These are phyloP conservation scores for Protomyces lactucae-debilis DNA, from an alignment of 1,139 yeast species.

Conservation along the genomic window DNA sequence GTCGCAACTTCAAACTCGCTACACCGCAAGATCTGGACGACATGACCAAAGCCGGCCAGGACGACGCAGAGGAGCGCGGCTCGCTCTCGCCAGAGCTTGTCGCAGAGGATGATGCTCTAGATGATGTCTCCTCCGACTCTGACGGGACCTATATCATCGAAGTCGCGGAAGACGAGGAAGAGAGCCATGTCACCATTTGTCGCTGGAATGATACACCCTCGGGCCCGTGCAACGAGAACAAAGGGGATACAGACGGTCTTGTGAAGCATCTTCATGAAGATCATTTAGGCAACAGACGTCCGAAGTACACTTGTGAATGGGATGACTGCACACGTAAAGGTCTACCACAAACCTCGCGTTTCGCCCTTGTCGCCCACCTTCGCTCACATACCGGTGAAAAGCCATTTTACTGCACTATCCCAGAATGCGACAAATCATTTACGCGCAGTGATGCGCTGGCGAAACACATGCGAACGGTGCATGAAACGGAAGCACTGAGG, in stretches of 20 bases:
- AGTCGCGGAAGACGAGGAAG: slow-evolving; percentile 14
- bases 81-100: neutral
- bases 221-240: neutral
- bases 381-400: slow-evolving; percentile 64
- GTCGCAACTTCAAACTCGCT: neutral
- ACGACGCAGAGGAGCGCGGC: neutral
- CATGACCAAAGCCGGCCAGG: neutral
- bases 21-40: neutral
- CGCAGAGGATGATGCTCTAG: neutral
- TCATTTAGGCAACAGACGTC: slow-evolving; percentile 43
- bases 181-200: slow-evolving; percentile 19
- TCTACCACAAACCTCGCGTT: slow-evolving; percentile 53
- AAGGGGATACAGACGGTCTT: slow-evolving; percentile 12
- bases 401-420: slow-evolving; percentile 63
- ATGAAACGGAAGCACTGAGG: slow-evolving; percentile 44
- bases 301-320: slow-evolving; percentile 59
- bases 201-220: slow-evolving; percentile 12
- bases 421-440: slow-evolving; percentile 63
- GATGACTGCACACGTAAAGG: slow-evolving; percentile 55
- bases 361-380: slow-evolving; percentile 59
- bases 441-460: slow-evolving; percentile 59
- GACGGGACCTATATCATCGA: neutral
- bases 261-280: slow-evolving; percentile 32
- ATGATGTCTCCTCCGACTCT: neutral
- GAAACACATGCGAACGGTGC: slow-evolving; percentile 60